Conservation (phyloP, 2,329 filamentous ascomycete species). For the Aspergillus novoparasiticus region DNA sequence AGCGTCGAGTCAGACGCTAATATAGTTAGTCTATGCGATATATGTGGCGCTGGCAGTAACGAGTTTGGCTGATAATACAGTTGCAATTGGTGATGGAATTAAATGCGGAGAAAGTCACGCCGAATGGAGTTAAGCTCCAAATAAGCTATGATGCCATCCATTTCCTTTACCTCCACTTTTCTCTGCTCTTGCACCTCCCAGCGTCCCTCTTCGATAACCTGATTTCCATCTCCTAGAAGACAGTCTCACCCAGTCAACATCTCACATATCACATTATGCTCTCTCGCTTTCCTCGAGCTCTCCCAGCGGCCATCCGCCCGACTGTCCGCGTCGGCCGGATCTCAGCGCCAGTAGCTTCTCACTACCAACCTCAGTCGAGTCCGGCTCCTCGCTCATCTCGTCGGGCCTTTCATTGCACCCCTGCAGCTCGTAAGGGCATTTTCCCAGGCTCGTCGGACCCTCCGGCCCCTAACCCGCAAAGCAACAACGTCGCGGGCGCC, state of each 20-base stretch:
- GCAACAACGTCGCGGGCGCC: slow-evolving; percentile 44
- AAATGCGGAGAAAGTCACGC: background rate
- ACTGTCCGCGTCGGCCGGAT: slow-evolving; percentile 25
- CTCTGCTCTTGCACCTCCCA: slow-evolving; percentile 5
- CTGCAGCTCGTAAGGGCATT: slow-evolving; percentile 52
- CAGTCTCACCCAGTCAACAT: background rate
- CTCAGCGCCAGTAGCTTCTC: slow-evolving; percentile 15
- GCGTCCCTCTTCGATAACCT: background rate
- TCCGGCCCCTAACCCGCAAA: slow-evolving; percentile 41
- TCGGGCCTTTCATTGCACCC: slow-evolving; percentile 40
- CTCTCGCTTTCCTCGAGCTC: slow-evolving; percentile 47
- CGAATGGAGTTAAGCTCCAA: slow-evolving; percentile 6
- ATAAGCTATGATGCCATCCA: slow-evolving; percentile 19
- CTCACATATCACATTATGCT: slow-evolving; percentile 31
- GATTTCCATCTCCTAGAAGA: background rate
- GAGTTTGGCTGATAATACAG: too few species aligned
- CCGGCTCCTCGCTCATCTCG: slow-evolving; percentile 5
- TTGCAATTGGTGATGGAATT: background rate
- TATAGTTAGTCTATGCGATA: too few species aligned
- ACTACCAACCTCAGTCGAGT: slow-evolving; percentile 12
- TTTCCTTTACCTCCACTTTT: slow-evolving; percentile 5
- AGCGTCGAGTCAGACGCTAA: background rate
- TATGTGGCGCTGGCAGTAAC: too few species aligned
- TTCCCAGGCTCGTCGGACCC: slow-evolving; percentile 63
- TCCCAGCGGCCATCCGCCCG: slow-evolving; percentile 27